A percentile compares a stretch with the other conserved stretches of the same genome.
Conservation (phyloP, 1,139 yeast genomes). For the Candida albicans region DNA sequence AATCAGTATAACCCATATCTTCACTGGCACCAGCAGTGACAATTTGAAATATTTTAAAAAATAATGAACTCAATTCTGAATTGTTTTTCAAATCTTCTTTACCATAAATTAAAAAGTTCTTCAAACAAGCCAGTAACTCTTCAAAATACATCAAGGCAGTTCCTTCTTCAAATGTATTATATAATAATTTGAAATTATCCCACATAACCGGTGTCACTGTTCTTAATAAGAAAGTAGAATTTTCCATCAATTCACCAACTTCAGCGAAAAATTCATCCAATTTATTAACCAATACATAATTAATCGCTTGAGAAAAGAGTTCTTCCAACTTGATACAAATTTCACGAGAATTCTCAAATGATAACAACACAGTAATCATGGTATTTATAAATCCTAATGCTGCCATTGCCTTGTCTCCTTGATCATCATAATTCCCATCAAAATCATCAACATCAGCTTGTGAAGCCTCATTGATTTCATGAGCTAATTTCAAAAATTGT, state of each 20-base stretch:
- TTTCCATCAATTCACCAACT: conserved; percentile 80
- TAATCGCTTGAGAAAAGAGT: conserved; percentile 71
- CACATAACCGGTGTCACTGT: conserved; percentile 74
- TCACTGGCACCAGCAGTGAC: conserved; percentile 30
- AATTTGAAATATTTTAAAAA: conserved; percentile 37
- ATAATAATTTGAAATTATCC: conserved; percentile 61
- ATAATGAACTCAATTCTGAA: conserved; percentile 22
- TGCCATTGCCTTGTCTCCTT: conserved; percentile 81
- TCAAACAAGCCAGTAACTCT: conserved; percentile 73
- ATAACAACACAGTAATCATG: conserved; percentile 79
- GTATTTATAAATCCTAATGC: conserved; percentile 87
- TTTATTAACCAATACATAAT: conserved; percentile 59
- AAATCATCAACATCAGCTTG: conserved; percentile 48
- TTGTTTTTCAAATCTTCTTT: conserved; percentile 42
- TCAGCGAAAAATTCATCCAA: conserved; percentile 83
- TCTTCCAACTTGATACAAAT: conserved; percentile 68
- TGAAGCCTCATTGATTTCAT: conserved; percentile 65
- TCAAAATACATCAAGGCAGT: conserved; percentile 66
- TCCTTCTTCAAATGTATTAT: conserved; percentile 54
- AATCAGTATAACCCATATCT: conserved; percentile 50
- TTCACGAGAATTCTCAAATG: conserved; percentile 79
- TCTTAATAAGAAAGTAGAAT: conserved; percentile 75
- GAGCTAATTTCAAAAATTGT: conserved; percentile 74
- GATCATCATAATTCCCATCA: conserved; percentile 46
- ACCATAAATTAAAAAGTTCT: conserved; percentile 79